Conservation (phyloP, 1,284 basidiomycete genomes). For the Rhodotorula sp. region DNA sequence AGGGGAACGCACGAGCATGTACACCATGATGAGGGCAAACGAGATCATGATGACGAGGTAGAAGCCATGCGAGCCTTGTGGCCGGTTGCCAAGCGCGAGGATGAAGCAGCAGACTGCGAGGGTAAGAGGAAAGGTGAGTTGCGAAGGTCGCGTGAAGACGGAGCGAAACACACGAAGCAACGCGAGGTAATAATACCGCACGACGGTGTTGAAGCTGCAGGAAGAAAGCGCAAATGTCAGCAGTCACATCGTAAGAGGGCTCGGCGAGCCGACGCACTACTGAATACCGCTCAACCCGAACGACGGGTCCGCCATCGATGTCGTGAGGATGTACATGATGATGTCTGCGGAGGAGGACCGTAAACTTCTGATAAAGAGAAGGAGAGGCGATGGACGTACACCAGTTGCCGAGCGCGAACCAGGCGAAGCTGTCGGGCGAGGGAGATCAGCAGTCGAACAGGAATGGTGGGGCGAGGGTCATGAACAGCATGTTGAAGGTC, state of each 20-base stretch:
- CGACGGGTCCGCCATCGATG: slow-evolving; percentile 64
- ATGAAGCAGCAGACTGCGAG: slow-evolving; percentile 81
- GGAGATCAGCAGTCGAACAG: slow-evolving; percentile 61
- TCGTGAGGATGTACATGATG: slow-evolving; percentile 21
- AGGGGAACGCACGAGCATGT: slow-evolving; percentile 72
- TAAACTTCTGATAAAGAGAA: slow-evolving; percentile 57
- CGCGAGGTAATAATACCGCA: slow-evolving; percentile 84
- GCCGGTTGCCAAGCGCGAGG: slow-evolving; percentile 84
- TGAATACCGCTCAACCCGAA: slow-evolving; percentile 62
- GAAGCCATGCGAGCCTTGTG: slow-evolving; percentile 78
- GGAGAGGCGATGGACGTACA: slow-evolving; percentile 59
- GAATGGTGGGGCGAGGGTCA: not conserved
- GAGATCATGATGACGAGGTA: slow-evolving; percentile 79
- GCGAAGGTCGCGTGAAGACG: not conserved
- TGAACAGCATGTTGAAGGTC: slow-evolving; percentile 69
- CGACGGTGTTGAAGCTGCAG: slow-evolving; percentile 63
- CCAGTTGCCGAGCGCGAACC: slow-evolving; percentile 67
- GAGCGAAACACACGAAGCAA: slow-evolving; percentile 18
- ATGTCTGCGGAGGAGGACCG: slow-evolving; percentile 46
- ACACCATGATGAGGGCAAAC: slow-evolving; percentile 82
- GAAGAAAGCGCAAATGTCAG: not conserved
- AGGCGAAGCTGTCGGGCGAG: slow-evolving; percentile 2
- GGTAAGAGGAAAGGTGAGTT: accelerated
- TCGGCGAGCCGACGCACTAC: slow-evolving; percentile 47
- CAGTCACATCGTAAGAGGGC: not conserved